Evolutionary conservation across 2,329 filamentous ascomycete species (phyloP).

Genomic region (Zopfia rhizophila): DNA sequence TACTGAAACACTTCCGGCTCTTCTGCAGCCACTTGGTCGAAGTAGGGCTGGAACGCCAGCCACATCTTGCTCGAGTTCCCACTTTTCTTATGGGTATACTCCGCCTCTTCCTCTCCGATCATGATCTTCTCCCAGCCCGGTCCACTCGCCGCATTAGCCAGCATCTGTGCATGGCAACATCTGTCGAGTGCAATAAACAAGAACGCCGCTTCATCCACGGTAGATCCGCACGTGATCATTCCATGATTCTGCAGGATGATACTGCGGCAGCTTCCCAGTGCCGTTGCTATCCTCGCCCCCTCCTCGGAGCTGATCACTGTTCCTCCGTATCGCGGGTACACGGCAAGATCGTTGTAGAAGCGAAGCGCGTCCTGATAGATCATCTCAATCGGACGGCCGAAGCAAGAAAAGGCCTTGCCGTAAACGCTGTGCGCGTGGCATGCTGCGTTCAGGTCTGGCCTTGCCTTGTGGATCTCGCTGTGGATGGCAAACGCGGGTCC

Average conservation of each 20-base stretch:
- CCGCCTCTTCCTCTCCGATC: slow-evolving; percentile 9
- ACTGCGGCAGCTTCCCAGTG: slow-evolving; percentile 22
- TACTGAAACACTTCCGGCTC: slow-evolving; percentile 5
- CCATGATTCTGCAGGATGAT: slow-evolving; percentile 37
- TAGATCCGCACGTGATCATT: slow-evolving; percentile 31
- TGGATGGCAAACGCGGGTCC: slow-evolving; percentile 53
- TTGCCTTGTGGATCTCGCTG: slow-evolving; percentile 39
- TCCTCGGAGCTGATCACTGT: slow-evolving; percentile 48
- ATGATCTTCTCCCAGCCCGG: slow-evolving; percentile 4
- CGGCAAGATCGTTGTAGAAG: slow-evolving; percentile 43
- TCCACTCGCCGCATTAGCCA: slow-evolving; percentile 43
- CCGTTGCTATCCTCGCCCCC: slow-evolving; percentile 45
- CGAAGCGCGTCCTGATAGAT: slow-evolving; percentile 54
- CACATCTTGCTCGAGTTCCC: slow-evolving; percentile 10
- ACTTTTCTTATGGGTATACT: slow-evolving; percentile 7
- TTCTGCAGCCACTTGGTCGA: neutral
- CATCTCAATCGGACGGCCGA: slow-evolving; percentile 52
- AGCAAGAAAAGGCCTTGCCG: slow-evolving; percentile 54
- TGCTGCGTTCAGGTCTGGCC: slow-evolving; percentile 39
- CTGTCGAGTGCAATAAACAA: slow-evolving; percentile 52
- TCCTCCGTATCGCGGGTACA: slow-evolving; percentile 42
- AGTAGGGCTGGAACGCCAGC: slow-evolving; percentile 10
- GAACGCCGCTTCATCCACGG: slow-evolving; percentile 49
- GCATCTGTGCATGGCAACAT: slow-evolving; percentile 51
- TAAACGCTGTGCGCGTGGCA: slow-evolving; percentile 52